Evolutionary conservation across 768 basidiomycete genomes (phyloP), one percentile per base, ranked within the genome.

Genomic region (Trametes sanguinea): DNA sequence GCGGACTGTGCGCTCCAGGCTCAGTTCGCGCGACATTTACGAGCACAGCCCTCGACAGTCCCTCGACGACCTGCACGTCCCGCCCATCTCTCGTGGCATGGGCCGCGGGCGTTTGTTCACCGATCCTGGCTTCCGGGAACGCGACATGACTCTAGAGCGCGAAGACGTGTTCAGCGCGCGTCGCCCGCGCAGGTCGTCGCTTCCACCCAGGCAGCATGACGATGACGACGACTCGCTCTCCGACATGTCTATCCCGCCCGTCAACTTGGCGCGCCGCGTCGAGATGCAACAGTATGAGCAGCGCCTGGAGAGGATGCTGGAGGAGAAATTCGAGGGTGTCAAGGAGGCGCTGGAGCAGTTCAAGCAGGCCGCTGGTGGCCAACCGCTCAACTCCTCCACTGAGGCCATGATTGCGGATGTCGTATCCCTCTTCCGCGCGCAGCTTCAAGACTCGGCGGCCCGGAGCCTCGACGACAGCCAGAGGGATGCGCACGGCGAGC

Each of bases 31-130:
- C 46, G 92, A 93, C 62, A 80, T 86, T 52, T 88, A 85, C 68
- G 90, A 72, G 53, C 72, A 71, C 65, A 80, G 82, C 40, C 83
- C 80, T 5, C 77, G 82, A 35, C 89, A 88, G 3, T 93, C 91
- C 3, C 82, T 94, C 72, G 92, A 94, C 68, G 92, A 94, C 68
- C 75, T 83, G 45, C 79, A 86, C 60, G 81, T 93, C 3, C 84
- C 86, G 5, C 72, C 83, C 27, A 94, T 94, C 65, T 85, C 92
- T 11, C 81, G 81, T 51, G 83, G 83, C 58, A 76, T 79, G n/a
- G 78, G 81, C 11, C 78, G 83, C 29, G 76, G 76, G 46, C 80
- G 83, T 0, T 76, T 87, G 35, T 81, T 85, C 53, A 85, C 84
- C 29, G 87, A 88, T 67, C 87, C 85, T 46, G 81, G 80, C 4